These are phyloP conservation scores for Tuber aestivum DNA, from an alignment of 495 filamentous ascomycete genomes.

Conservation along the genomic window DNA sequence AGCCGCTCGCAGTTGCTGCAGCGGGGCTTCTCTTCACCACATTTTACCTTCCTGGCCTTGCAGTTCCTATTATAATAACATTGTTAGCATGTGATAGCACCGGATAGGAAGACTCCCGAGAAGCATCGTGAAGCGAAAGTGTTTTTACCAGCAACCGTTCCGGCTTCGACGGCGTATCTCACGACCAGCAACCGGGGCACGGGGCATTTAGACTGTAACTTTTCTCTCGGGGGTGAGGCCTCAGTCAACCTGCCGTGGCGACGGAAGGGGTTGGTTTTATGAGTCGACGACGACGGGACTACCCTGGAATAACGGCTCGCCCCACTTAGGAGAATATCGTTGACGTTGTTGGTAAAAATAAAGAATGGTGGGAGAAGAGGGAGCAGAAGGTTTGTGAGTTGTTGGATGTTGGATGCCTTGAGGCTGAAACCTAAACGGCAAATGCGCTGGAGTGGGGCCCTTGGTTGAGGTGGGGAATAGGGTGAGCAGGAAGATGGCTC, in stretches of 20 bases:
- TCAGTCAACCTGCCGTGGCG: constrained; percentile 1
- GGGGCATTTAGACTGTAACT: constrained; percentile 35
- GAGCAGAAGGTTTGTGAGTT: neutral
- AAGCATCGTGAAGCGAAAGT: constrained; percentile 9
- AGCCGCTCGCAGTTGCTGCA: constrained; percentile 73
- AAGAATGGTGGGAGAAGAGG: neutral
- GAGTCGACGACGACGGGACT: constrained; percentile 28
- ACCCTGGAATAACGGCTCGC: neutral
- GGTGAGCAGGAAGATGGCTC: neutral
- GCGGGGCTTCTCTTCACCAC: constrained; percentile 72
- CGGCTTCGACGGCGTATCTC: constrained; percentile 58
- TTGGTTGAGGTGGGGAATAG: neutral
- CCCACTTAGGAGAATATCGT: neutral
- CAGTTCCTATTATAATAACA: constrained; percentile 57
- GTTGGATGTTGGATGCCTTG: constrained; percentile 6
- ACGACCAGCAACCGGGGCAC: constrained; percentile 44
- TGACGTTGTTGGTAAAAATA: constrained; percentile 4
- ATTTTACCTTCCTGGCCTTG: constrained; percentile 82
- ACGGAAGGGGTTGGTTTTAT: constrained; percentile 8
- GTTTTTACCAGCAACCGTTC: constrained; percentile 74
- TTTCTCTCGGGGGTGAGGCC: neutral
- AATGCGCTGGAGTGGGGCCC: neutral
- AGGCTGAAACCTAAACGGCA: constrained; percentile 6
- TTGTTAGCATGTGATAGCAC: constrained; percentile 20
- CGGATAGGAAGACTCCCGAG: constrained; percentile 8